A percentile compares a stretch with the other conserved stretches of the same genome.
Conservation (phyloP, 257 asterid genomes). For the Forsythia suspensa region DNA sequence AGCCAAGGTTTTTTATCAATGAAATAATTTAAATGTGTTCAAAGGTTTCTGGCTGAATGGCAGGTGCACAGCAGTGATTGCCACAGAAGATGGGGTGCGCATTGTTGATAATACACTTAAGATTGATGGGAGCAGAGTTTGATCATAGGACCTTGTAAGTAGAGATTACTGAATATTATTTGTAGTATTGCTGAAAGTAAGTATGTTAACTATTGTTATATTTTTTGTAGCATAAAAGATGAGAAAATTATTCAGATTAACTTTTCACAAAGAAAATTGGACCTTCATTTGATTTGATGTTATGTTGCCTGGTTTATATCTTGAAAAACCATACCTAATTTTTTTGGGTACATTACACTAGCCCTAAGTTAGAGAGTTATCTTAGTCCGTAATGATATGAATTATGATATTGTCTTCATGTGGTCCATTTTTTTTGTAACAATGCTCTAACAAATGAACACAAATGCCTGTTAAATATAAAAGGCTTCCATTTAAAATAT, state of each 20-base stretch:
- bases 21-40: background rate
- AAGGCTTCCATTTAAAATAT: too few species aligned
- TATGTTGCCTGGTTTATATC: background rate
- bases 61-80: constrained; percentile 69
- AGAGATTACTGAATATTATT: background rate
- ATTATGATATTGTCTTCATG: too few species aligned
- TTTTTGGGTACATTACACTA: too few species aligned
- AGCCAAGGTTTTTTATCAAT: background rate
- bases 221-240: background rate
- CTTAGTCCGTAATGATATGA: background rate
- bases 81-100: constrained; percentile 45
- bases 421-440: too few species aligned
- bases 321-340: too few species aligned
- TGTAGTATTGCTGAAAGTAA: background rate
- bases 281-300: background rate
- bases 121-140: constrained; percentile 46
- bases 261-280: background rate
- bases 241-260: background rate
- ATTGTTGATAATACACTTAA: constrained; percentile 37
- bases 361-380: too few species aligned
- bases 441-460: too few species aligned
- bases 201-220: background rate
- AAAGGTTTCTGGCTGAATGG: constrained; percentile 9
- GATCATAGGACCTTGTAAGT: background rate
- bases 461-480: too few species aligned